Base-by-base conservation (phyloP, 495 filamentous ascomycete genomes). In the Lepraria neglecta region DNA sequence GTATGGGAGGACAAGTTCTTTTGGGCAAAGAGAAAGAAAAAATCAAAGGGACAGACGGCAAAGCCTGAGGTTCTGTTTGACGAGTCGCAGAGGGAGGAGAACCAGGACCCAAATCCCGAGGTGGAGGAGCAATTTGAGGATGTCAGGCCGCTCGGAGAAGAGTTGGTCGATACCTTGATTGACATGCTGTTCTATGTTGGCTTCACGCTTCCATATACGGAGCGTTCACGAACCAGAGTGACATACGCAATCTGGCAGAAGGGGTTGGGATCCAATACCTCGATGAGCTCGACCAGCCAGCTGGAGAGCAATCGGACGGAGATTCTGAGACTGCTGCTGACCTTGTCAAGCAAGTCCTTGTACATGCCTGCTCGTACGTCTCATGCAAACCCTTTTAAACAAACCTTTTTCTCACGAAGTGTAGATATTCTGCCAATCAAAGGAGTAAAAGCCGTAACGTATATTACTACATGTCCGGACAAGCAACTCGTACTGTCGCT, bases 241-340 rank as follows among this genome's bases (percentile, higher is more conserved):
- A 88, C 88, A 15, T 95, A 90, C 75, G 86, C 91, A 42, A 97
- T 99, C 67, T 99, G 94, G 94, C 91, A 97, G 73, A 97, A 88
- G 67, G 94, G 94, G 28, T 92, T 99, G 51, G 94, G 94, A 3
- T 97, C 92, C 74, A 95, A 95, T 71, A 89, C 88, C 7, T 80
- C 90, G 2, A 85, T 96, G 71, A 87, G 87, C 19, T 90, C 92
- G 21, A 95, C 82, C 44, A 96, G 89, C 72, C 89, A 96, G 62
- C 83, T 88, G 52, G 94, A 99, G 75, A 91, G 80, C 72, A 96
- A 96, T 71, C 84, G 94, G 33, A 89, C 87, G 65, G 94, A 99
- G 71, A 86, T 96, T 30, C 73, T 99, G 62, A 84, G 95, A 40
- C 73, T 97, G 65, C 78, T 99, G 43, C 78, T 99, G 61, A 91